A percentile compares a stretch with the other conserved stretches of the same genome.
Conservation (phyloP, 805 yeast genomes). For the Lipomyces yamadae region DNA sequence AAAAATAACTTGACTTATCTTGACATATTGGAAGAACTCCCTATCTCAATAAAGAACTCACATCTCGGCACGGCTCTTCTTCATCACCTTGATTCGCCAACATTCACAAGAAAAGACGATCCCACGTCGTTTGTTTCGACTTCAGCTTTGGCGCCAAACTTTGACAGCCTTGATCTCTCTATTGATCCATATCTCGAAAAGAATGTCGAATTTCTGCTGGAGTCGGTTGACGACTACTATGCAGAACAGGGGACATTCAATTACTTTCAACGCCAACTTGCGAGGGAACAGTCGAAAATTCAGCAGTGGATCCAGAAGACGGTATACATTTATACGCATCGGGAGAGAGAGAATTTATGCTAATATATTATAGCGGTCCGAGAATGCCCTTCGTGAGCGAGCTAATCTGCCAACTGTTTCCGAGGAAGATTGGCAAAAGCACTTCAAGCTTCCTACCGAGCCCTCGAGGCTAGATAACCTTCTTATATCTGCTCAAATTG, state of each 20-base stretch:
- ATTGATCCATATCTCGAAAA: slow-evolving; percentile 50
- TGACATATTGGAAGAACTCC: slow-evolving; percentile 73
- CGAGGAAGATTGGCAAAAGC: slow-evolving; percentile 65
- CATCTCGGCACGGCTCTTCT: slow-evolving; percentile 65
- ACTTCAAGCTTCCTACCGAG: slow-evolving; percentile 70
- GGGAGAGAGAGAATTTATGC: not conserved
- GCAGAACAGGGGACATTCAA: slow-evolving; percentile 80
- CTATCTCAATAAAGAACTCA: slow-evolving; percentile 67
- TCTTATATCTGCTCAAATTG: slow-evolving; percentile 66
- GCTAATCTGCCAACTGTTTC: slow-evolving; percentile 57
- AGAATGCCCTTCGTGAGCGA: slow-evolving; percentile 64
- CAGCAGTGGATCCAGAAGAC: slow-evolving; percentile 76
- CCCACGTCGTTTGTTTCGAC: slow-evolving; percentile 24
- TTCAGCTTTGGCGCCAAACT: slow-evolving; percentile 40
- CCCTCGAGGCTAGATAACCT: slow-evolving; percentile 77
- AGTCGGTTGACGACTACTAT: slow-evolving; percentile 73
- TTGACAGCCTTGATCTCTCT: slow-evolving; percentile 50
- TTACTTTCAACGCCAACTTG: slow-evolving; percentile 76
- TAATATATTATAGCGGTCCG: slow-evolving; percentile 50
- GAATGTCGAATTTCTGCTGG: slow-evolving; percentile 65
- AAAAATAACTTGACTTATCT: slow-evolving; percentile 63
- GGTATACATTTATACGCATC: not conserved
- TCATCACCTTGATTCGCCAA: slow-evolving; percentile 39
- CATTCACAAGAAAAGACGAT: slow-evolving; percentile 27
- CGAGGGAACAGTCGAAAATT: slow-evolving; percentile 71